A percentile compares a stretch with the other conserved stretches of the same genome.
Conservation (phyloP, 176 grass and related monocot species). For the Olyra latifolia region DNA sequence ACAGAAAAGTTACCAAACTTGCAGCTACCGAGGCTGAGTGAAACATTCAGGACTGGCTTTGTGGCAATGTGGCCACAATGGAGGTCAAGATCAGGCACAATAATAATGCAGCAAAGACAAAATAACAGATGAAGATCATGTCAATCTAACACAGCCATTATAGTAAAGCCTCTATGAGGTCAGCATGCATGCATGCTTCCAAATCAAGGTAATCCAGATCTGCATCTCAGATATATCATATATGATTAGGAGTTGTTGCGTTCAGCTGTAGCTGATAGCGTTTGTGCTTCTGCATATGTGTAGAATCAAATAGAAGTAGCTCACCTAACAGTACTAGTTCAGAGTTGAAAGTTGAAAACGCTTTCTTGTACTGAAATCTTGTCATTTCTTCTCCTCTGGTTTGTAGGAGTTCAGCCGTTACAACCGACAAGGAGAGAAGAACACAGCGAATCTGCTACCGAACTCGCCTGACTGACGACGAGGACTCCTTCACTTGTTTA, state of each 20-base stretch:
- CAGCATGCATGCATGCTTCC: constrained; percentile 20
- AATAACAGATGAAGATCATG: neutral
- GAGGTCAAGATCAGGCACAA: neutral
- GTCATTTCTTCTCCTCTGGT: neutral
- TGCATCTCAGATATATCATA: neutral
- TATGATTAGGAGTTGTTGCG: neutral
- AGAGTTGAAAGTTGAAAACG: neutral
- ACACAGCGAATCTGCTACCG: neutral
- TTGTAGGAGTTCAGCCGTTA: neutral
- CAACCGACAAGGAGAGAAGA: neutral
- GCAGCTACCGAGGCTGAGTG: neutral
- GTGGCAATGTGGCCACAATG: neutral
- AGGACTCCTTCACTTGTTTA: neutral
- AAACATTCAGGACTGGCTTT: neutral
- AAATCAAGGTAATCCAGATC: neutral
- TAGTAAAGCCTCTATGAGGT: neutral
- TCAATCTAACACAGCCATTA: neutral
- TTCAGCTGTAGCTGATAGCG: neutral
- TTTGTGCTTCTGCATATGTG: neutral
- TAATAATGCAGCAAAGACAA: neutral
- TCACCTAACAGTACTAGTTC: constrained; percentile 3
- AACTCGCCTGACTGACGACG: neutral
- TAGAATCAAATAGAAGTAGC: neutral
- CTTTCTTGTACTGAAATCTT: neutral
- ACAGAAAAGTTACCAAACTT: neutral